A percentile compares a stretch with the other conserved stretches of the same genome.
phyloP scores from a whole-genome alignment of 495 filamentous ascomycete genomes.

The Aspergillus sparsus region DNA sequence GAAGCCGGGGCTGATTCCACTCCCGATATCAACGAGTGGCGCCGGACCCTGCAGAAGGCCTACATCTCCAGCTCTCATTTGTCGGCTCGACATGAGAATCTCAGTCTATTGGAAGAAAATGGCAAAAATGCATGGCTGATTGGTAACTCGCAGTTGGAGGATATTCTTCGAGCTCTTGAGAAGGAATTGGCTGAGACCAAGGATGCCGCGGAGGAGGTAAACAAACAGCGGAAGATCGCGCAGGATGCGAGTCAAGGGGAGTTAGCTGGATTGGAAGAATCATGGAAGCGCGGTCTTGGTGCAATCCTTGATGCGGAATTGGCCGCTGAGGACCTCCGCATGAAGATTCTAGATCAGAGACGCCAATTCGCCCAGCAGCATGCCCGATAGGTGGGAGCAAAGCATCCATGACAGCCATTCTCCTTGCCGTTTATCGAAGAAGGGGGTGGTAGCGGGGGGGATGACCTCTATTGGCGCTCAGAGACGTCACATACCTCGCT shows the following conservation, averaged over 20 bases:
- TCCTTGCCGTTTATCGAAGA: too few relatives aligned
- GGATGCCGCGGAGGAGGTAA: slow-evolving; percentile 66
- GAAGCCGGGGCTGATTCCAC: slow-evolving; percentile 28
- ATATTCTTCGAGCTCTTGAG: slow-evolving; percentile 70
- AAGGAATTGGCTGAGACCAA: slow-evolving; percentile 68
- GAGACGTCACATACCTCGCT: too few relatives aligned
- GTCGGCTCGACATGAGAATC: slow-evolving; percentile 62
- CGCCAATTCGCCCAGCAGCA: slow-evolving; percentile 43
- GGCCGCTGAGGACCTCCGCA: slow-evolving; percentile 67
- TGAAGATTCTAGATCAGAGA: slow-evolving; percentile 60
- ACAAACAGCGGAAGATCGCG: slow-evolving; percentile 64
- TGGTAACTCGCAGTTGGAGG: slow-evolving; percentile 76
- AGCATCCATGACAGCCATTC: neutral
- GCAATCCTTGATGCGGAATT: slow-evolving; percentile 72
- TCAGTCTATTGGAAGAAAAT: slow-evolving; percentile 71
- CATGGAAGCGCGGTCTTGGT: slow-evolving; percentile 72
- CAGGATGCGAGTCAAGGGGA: slow-evolving; percentile 72
- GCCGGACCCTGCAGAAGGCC: slow-evolving; percentile 44
- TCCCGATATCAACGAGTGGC: slow-evolving; percentile 42
- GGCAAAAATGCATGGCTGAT: slow-evolving; percentile 93
- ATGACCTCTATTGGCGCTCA: too few relatives aligned
- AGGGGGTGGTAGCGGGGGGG: too few relatives aligned
- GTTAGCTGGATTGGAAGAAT: slow-evolving; percentile 66
- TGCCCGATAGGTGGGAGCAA: slow-evolving; percentile 22
- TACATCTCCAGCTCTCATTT: slow-evolving; percentile 71